Percentiles rank a stretch among this genome's conserved stretches.
Conservation (phyloP, 805 yeast species). For the Candida railenensis region DNA sequence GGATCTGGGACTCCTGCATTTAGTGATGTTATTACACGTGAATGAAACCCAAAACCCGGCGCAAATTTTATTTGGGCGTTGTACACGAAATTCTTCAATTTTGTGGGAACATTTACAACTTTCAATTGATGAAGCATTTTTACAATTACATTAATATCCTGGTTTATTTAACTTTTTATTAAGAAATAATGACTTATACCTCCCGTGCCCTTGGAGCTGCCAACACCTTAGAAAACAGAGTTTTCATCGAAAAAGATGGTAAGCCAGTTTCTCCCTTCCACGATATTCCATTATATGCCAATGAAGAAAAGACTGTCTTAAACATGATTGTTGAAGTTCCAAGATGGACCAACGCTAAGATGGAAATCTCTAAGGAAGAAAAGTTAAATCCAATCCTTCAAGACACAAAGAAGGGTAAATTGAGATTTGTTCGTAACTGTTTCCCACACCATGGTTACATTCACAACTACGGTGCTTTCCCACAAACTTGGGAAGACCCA, state of each 20-base stretch:
- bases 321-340: conserved; percentile 95
- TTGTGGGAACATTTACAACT: neutral
- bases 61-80: neutral
- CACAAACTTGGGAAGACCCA: conserved; percentile 86
- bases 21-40: neutral
- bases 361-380: conserved; percentile 86
- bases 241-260: conserved; percentile 88
- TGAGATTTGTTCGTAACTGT: conserved; percentile 94
- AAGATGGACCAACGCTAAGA: conserved; percentile 97
- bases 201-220: conserved; percentile 95
- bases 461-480: conserved; percentile 98
- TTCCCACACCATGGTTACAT: conserved; percentile 99
- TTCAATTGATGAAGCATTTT: neutral
- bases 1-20: neutral
- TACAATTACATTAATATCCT: neutral
- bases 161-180: neutral
- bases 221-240: conserved; percentile 91
- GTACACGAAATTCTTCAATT: neutral
- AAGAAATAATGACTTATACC: conserved; percentile 63
- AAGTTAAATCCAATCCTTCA: conserved; percentile 91
- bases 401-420: conserved; percentile 96
- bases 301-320: conserved; percentile 79
- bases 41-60: neutral
- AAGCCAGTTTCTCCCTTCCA: conserved; percentile 96
- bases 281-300: conserved; percentile 74